Base-by-base conservation (phyloP, 106 monocot species). In the Acorus calamus region DNA sequence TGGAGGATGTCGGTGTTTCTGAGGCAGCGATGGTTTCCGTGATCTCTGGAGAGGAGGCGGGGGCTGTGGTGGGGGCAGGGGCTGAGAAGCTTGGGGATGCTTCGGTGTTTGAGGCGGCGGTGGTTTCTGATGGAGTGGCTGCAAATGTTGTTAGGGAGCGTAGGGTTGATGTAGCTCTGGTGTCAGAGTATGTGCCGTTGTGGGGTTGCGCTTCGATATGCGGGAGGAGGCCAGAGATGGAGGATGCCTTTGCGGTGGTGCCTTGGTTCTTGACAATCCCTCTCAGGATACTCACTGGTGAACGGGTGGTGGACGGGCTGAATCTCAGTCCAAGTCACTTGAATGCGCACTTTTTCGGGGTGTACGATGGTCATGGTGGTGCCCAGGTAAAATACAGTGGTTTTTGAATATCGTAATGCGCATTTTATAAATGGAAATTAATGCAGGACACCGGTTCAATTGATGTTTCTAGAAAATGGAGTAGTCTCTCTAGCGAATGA, bases 151-250 rank as follows among this genome's bases (percentile, higher is more conserved):
- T 28, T 28, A 28, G 28, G 28, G 28, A 28, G 28, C 28, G 28
- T 28, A 28, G 28, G 28, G 28, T 28, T 28, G 28, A 28, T 28
- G 28, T 0, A 28, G 28, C 28, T 28, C 52, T 67, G 4, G 47
- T 65, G 5, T 52, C 52, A 2, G 64, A 81, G 13, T 73, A 71
- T 62, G 48, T 73, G 41, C 78, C 88, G 4, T 78, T 84, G 11
- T 92, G 92, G 92, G 92, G 92, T 4, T 71, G 62, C 42, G 50
- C 71, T 2, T 81, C 86, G 9, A 79, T 79, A 42, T 74, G 78
- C 43, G 92, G 92, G 12, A 81, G 77, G 47, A 71, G 81, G 72
- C 74, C 81, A 7, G 92, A 92, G 71, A 92, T 92, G 86, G 92
- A 92, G 60, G 92, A 92, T 78, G 87, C 87, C 2, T 57, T 69